Evolutionary conservation across 768 basidiomycete species (phyloP), one percentile per base, ranked within the genome.

Genomic region (Mycena amicta): DNA sequence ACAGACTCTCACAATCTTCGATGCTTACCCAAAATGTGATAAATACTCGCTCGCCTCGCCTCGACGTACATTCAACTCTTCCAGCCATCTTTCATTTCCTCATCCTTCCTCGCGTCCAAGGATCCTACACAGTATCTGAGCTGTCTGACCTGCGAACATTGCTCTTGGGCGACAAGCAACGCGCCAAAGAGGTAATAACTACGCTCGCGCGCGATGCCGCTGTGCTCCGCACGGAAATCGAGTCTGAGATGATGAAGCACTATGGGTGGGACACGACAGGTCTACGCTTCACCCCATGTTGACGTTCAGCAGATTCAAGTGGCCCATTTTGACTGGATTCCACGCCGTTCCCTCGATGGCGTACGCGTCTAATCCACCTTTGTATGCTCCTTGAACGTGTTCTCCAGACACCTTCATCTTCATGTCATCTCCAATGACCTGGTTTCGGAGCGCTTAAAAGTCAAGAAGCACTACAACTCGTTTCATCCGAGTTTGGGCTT

Each of bases 391-490:
- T 46, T 58, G 58, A 60, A 25, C 29, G 33, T 28, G 28, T 16
- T 2, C 61, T 41, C 43, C 58, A 92, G 91, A 59, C 92, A 94
- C 69, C 59, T 94, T 2, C 92, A 97, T 67, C 71, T 96, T 12
- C 95, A 97, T 68, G 84, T 97, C 52, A 73, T 97, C 37, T 94
- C 93, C 3, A 80, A 83, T 4, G 95, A 97, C 68, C 69, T 94
- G 31, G 79, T 79, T 53, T 88, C 88, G 0, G 80, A 83, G 8
- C 75, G 73, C 52, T 72, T 95, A 77, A 96, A 95, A 74, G 82
- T 78, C 55, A 97, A 96, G 77, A 91, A 89, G 67, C 95, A 97
- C 64, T 91, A 93, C 73, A 95, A 95, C 67, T 90, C 92, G 4
- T 97, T 95, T 74, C 88, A 90, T 66, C 94, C 94, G 0, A 83